Percentiles rank a stretch among this genome's conserved stretches.
phyloP scores from a whole-genome alignment of 1,284 basidiomycete species.

The Rhodotorula mucilaginosa region DNA sequence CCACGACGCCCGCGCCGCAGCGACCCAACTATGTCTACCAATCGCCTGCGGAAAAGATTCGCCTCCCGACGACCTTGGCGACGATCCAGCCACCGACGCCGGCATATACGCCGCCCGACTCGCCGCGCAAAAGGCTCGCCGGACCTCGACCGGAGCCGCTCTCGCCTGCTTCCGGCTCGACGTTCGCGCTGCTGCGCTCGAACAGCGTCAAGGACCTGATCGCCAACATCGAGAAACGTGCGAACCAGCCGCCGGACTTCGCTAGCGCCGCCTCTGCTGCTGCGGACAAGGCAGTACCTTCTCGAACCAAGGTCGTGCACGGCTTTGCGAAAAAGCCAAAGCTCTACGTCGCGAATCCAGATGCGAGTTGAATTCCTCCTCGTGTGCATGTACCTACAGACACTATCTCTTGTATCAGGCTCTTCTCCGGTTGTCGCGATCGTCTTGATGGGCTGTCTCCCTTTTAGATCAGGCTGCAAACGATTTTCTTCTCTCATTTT shows the following conservation, averaged over 20 bases:
- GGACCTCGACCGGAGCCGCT: conserved; percentile 25
- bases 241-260: too few relatives aligned
- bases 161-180: not conserved
- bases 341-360: conserved; percentile 36
- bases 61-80: conserved; percentile 1
- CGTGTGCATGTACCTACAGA: not conserved
- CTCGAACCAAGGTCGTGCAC: conserved; percentile 21
- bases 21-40: too few relatives aligned
- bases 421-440: too few relatives aligned
- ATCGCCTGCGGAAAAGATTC: not conserved
- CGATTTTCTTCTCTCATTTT: too few relatives aligned
- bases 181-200: conserved; percentile 8
- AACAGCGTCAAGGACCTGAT: conserved; percentile 31
- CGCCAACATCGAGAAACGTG: conserved; percentile 22
- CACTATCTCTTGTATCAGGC: conserved; percentile 1
- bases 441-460: not conserved
- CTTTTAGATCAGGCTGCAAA: not conserved
- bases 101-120: not conserved
- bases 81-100: not conserved
- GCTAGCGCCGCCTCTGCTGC: not conserved
- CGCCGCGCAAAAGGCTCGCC: conserved; percentile 19
- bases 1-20: too few relatives aligned
- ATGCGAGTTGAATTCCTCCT: not conserved
- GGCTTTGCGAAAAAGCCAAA: conserved; percentile 28
- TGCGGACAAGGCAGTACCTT: not conserved